Evolutionary conservation across 2,329 filamentous ascomycete genomes (phyloP).

Genomic region (Xylariales sp.): DNA sequence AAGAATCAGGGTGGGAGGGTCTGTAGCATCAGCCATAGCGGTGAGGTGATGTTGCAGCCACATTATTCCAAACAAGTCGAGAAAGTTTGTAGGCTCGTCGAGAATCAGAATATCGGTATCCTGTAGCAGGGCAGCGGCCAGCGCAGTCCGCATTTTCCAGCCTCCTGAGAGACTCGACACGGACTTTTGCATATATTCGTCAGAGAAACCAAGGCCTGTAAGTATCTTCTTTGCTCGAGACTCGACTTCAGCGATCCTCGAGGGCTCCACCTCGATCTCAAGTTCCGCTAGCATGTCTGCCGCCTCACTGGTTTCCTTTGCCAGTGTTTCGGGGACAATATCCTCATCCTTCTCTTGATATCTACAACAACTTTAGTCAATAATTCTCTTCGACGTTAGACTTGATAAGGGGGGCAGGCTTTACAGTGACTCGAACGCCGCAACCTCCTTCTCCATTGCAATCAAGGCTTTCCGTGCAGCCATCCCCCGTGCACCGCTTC

Average conservation of each 20-base stretch:
- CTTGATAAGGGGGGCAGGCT: constrained; percentile 11
- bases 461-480: constrained; percentile 72
- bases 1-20: constrained; percentile 65
- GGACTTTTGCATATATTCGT: constrained; percentile 53
- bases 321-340: constrained; percentile 52
- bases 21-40: constrained; percentile 44
- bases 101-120: constrained; percentile 74
- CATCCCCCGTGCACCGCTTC: constrained; percentile 71
- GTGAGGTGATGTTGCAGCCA: constrained; percentile 76
- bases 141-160: constrained; percentile 66
- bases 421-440: constrained; percentile 50
- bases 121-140: constrained; percentile 65
- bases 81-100: constrained; percentile 84
- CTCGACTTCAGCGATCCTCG: constrained; percentile 61
- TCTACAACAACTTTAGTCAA: constrained; percentile 20
- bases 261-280: constrained; percentile 62
- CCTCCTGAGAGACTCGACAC: constrained; percentile 70
- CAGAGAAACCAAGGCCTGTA: constrained; percentile 66
- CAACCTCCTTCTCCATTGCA: constrained; percentile 62
- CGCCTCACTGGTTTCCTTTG: constrained; percentile 64
- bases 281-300: constrained; percentile 65
- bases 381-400: constrained; percentile 1
- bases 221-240: constrained; percentile 63
- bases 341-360: constrained; percentile 48
- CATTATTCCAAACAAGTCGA: constrained; percentile 77